phyloP scores from a whole-genome alignment of 2,329 filamentous ascomycete species.

The Colletotrichum sp. region DNA sequence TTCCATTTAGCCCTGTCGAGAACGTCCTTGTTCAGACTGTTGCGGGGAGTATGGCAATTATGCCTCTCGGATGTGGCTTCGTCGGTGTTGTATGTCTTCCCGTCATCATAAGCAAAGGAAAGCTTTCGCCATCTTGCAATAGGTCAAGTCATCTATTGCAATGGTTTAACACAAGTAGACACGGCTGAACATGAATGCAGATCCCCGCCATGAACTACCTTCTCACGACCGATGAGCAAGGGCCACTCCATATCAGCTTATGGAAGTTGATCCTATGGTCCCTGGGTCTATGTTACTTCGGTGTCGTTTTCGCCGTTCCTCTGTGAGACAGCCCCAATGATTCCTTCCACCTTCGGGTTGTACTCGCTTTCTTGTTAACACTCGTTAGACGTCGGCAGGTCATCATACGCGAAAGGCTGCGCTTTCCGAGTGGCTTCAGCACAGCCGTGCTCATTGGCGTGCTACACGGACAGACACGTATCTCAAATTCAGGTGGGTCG shows the following conservation, averaged over 20 bases:
- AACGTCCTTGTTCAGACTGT: conserved; percentile 98
- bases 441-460: conserved; percentile 93
- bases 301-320: conserved; percentile 94
- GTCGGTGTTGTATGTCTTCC: conserved; percentile 73
- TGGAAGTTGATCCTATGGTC: conserved; percentile 89
- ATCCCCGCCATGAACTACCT: conserved; percentile 92
- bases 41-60: conserved; percentile 92
- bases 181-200: conserved; percentile 30
- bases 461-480: conserved; percentile 69
- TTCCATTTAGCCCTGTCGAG: conserved; percentile 91
- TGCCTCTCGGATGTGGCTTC: conserved; percentile 95
- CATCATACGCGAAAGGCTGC: conserved; percentile 89
- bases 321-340: conserved; percentile 50
- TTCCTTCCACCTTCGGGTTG: neutral
- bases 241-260: conserved; percentile 73
- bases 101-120: neutral
- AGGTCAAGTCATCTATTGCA: neutral
- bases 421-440: conserved; percentile 94
- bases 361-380: neutral
- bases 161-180: neutral
- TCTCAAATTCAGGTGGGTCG: neutral
- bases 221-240: conserved; percentile 77
- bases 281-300: conserved; percentile 92
- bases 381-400: conserved; percentile 74
- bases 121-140: neutral